Evolutionary conservation across 805 yeast genomes (phyloP).

Genomic region (Tetrapisispora phaffii): DNA sequence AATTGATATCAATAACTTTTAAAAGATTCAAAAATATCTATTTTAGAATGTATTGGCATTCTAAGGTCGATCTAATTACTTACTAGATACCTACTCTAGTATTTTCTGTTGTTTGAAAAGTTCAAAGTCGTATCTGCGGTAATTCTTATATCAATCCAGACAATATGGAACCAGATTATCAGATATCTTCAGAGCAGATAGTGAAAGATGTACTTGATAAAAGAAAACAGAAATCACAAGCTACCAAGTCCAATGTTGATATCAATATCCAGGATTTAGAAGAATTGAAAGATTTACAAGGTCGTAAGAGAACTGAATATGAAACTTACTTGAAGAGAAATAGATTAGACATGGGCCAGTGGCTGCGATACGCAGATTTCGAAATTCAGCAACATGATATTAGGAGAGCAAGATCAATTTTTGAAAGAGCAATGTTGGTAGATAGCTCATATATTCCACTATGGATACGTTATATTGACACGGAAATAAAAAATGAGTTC

Average conservation of each 20-base stretch:
- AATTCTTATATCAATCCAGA: no score
- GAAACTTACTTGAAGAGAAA: slow-evolving; percentile 85
- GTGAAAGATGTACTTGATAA: slow-evolving; percentile 51
- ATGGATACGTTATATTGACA: slow-evolving; percentile 76
- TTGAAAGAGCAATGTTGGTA: slow-evolving; percentile 77
- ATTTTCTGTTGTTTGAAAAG: no score
- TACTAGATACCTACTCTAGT: no score
- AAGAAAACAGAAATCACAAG: background rate
- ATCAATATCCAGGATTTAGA: slow-evolving; percentile 60
- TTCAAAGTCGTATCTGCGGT: no score
- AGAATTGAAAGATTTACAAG: slow-evolving; percentile 67
- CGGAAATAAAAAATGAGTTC: slow-evolving; percentile 62
- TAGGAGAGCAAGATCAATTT: slow-evolving; percentile 72
- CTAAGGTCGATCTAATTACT: no score
- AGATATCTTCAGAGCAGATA: slow-evolving; percentile 56
- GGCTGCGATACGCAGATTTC: slow-evolving; percentile 87
- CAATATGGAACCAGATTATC: slow-evolving; percentile 25
- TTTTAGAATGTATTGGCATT: no score
- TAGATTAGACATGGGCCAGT: slow-evolving; percentile 70
- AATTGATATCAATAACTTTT: no score
- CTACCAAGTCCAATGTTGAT: slow-evolving; percentile 14
- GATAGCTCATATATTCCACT: slow-evolving; percentile 67
- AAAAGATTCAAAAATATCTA: no score
- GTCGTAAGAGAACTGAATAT: slow-evolving; percentile 67
- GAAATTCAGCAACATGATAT: slow-evolving; percentile 74